A percentile compares a stretch with the other conserved stretches of the same genome.
These are phyloP conservation scores for Cunninghamia lanceolata DNA, from an alignment of 75 land plant species.

Conservation along the genomic window DNA sequence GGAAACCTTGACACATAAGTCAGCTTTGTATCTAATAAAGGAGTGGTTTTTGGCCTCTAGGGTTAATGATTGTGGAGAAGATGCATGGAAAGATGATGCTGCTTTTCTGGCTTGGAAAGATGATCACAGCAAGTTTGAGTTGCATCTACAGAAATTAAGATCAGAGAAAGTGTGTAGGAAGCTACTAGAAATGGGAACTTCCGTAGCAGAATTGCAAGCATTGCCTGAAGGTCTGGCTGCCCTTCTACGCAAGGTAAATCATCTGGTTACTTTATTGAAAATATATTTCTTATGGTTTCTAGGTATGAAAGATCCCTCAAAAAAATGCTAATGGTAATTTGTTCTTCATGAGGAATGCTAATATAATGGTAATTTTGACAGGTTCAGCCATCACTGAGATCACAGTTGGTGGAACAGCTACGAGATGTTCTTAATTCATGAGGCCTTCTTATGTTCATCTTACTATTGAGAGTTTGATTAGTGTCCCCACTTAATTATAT, in stretches of 20 bases:
- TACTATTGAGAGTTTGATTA: not conserved
- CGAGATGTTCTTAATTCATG: conserved; percentile 21
- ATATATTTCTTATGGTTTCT: not conserved
- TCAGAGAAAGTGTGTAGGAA: conserved; percentile 54
- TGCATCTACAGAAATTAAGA: conserved; percentile 56
- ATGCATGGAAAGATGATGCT: conserved; percentile 73
- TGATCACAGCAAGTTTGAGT: conserved; percentile 49
- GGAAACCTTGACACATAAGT: conserved; percentile 43
- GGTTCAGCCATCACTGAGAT: conserved; percentile 56
- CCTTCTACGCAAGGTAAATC: conserved; percentile 71
- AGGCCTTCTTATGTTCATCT: not conserved
- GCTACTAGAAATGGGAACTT: conserved; percentile 47
- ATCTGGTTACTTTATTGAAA: not conserved
- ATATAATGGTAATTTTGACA: conserved; percentile 29
- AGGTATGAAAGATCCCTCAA: not conserved
- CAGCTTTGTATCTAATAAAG: conserved; percentile 61
- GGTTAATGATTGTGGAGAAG: conserved; percentile 11
- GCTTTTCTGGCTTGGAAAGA: conserved; percentile 76
- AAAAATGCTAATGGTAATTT: not conserved
- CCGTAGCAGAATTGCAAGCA: conserved; percentile 56
- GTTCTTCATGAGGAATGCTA: conserved; percentile 3
- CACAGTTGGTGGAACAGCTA: conserved; percentile 52
- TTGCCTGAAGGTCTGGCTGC: conserved; percentile 72
- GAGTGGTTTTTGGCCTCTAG: conserved; percentile 60
- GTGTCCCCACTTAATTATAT: not conserved